phyloP scores from a whole-genome alignment of 495 filamentous ascomycete genomes.

The Hypoxylon rickii region DNA sequence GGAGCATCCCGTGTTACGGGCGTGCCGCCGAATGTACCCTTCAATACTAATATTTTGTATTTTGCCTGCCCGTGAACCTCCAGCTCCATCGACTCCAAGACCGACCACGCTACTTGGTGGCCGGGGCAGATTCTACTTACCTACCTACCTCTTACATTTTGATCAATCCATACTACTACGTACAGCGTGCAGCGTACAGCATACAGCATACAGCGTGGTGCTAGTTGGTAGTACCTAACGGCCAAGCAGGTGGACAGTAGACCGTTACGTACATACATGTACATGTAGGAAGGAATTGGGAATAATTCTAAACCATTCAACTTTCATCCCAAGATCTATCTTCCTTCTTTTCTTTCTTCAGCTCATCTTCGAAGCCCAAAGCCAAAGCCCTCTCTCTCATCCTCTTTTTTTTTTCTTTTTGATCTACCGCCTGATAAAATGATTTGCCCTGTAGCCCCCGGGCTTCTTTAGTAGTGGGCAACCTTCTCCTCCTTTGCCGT shows the following conservation, averaged over 20 bases:
- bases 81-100: too few relatives aligned
- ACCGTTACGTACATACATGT: not conserved
- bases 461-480: slow-evolving; percentile 16
- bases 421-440: slow-evolving; percentile 21
- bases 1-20: not conserved
- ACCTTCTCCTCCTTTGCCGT: not conserved
- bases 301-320: too few relatives aligned
- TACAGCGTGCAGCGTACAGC: too few relatives aligned
- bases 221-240: too few relatives aligned
- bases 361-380: slow-evolving; percentile 14
- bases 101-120: slow-evolving; percentile 17
- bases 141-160: not conserved
- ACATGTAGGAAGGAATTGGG: not conserved
- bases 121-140: slow-evolving; percentile 1
- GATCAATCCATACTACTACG: too few relatives aligned
- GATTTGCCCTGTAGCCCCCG: slow-evolving; percentile 10
- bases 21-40: slow-evolving; percentile 12
- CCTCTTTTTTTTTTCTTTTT: slow-evolving; percentile 6
- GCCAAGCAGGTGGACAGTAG: not conserved
- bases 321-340: too few relatives aligned
- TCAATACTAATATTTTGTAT: not conserved
- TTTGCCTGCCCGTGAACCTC: too few relatives aligned
- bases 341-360: slow-evolving; percentile 11
- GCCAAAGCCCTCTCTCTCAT: not conserved
- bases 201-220: too few relatives aligned